Conservation (phyloP, 2,329 filamentous ascomycete genomes). For the Fusarium zealandicum region DNA sequence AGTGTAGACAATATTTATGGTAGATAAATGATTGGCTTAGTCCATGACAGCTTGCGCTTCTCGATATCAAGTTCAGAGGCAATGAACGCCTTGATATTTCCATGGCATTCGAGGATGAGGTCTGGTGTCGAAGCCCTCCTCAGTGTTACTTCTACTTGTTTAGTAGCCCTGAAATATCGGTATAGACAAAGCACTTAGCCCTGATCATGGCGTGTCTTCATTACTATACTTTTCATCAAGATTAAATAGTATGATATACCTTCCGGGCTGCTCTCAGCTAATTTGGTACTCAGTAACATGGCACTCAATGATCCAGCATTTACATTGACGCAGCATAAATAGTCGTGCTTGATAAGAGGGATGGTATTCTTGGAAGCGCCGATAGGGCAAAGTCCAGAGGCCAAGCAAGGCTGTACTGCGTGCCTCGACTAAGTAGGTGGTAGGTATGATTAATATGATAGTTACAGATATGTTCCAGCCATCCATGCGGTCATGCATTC, state of each 20-base stretch:
- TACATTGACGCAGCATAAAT: background rate
- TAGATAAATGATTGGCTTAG: slow-evolving; percentile 22
- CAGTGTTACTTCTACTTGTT: no score
- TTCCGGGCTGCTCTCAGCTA: no score
- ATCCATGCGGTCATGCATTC: slow-evolving; percentile 16
- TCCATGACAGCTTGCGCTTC: background rate
- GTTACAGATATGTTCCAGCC: slow-evolving; percentile 30
- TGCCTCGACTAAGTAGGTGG: slow-evolving; percentile 6
- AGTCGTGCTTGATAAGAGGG: slow-evolving; percentile 10
- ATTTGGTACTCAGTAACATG: no score
- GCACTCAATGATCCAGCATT: no score
- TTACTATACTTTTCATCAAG: no score
- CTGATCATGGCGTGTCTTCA: no score
- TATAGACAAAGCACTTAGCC: no score
- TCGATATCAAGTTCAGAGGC: background rate
- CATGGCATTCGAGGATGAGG: background rate
- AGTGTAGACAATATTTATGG: slow-evolving; percentile 32
- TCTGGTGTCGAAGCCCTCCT: no score
- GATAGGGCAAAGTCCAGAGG: slow-evolving; percentile 24
- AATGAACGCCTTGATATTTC: background rate
- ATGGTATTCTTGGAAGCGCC: slow-evolving; percentile 24
- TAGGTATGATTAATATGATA: slow-evolving; percentile 33
- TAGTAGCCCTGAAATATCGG: no score
- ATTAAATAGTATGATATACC: no score
- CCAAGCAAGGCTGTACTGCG: slow-evolving; percentile 11